These are phyloP conservation scores for Quercus gilva DNA, from an alignment of 306 rosid species.

Conservation along the genomic window DNA sequence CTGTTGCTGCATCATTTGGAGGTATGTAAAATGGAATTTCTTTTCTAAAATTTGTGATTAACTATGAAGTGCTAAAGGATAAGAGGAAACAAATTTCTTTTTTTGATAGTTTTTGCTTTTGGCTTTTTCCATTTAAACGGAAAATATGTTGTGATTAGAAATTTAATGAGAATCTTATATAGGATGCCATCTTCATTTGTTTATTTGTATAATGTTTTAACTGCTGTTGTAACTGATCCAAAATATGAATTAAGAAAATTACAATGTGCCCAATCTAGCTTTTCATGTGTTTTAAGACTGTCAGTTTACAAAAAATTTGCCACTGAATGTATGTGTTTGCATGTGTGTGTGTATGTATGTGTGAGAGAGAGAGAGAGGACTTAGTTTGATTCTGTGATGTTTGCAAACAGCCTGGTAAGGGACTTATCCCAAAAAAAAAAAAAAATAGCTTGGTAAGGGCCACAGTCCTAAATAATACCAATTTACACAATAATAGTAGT, in stretches of 20 bases:
- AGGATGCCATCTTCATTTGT: background rate
- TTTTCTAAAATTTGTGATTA: background rate
- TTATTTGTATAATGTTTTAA: background rate
- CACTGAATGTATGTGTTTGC: background rate
- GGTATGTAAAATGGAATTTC: background rate
- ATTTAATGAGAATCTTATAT: background rate
- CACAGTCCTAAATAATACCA: background rate
- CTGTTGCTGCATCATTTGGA: constrained; percentile 34
- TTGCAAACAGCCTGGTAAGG: background rate
- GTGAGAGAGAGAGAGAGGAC: background rate
- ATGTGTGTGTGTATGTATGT: background rate
- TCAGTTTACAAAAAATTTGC: background rate
- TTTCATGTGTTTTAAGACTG: background rate
- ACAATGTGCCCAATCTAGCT: background rate
- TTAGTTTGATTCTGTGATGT: background rate
- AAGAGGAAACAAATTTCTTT: background rate
- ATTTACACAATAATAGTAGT: background rate
- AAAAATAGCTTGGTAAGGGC: background rate
- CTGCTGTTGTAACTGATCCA: background rate
- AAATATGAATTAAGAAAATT: background rate
- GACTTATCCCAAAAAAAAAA: too few relatives aligned
- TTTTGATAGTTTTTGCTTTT: background rate
- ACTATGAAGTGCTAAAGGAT: background rate
- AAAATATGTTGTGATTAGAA: background rate
- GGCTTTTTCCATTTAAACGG: background rate